These are phyloP conservation scores for Stephania cephalantha DNA, from an alignment of 164 flowering plant genomes.

Conservation along the genomic window DNA sequence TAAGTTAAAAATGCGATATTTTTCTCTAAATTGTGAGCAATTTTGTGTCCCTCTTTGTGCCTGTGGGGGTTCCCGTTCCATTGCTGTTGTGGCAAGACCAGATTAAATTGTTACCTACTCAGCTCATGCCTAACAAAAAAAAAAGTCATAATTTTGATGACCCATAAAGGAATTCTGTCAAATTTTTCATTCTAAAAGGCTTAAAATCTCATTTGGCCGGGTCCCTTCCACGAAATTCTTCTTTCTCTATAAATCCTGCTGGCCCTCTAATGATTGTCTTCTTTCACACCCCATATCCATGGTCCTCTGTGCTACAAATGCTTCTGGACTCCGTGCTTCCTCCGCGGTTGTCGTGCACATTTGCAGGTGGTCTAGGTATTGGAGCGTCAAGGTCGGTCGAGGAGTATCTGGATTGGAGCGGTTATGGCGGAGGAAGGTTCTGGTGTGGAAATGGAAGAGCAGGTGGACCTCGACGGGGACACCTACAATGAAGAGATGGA, in stretches of 20 bases:
- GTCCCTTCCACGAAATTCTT: constrained; percentile 18
- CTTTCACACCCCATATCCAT: constrained; percentile 18
- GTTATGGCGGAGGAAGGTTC: constrained; percentile 49
- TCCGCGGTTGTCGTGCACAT: constrained; percentile 33
- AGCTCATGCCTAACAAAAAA: constrained; percentile 15
- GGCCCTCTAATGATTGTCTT: constrained; percentile 19
- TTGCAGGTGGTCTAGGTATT: constrained; percentile 27
- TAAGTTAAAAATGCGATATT: constrained; percentile 8
- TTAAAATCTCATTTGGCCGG: constrained; percentile 15
- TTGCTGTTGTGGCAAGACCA: constrained; percentile 11
- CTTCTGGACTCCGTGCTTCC: constrained; percentile 31
- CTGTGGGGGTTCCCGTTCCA: constrained; percentile 26
- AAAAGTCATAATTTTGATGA: not conserved
- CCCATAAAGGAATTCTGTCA: constrained; percentile 19
- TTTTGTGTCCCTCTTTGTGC: constrained; percentile 26
- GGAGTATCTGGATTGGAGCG: constrained; percentile 15
- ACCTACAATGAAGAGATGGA: constrained; percentile 76
- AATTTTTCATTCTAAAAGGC: constrained; percentile 14
- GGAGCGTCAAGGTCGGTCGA: constrained; percentile 15
- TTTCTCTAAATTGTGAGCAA: constrained; percentile 17
- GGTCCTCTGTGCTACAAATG: constrained; percentile 23
- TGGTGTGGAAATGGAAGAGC: constrained; percentile 61
- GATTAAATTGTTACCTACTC: constrained; percentile 18
- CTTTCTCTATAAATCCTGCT: constrained; percentile 24
- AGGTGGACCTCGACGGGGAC: constrained; percentile 85